Percentiles rank a stretch among this genome's conserved stretches.
Conservation (phyloP, 1,284 basidiomycete genomes). For the Ceraceosorus guamensis region DNA sequence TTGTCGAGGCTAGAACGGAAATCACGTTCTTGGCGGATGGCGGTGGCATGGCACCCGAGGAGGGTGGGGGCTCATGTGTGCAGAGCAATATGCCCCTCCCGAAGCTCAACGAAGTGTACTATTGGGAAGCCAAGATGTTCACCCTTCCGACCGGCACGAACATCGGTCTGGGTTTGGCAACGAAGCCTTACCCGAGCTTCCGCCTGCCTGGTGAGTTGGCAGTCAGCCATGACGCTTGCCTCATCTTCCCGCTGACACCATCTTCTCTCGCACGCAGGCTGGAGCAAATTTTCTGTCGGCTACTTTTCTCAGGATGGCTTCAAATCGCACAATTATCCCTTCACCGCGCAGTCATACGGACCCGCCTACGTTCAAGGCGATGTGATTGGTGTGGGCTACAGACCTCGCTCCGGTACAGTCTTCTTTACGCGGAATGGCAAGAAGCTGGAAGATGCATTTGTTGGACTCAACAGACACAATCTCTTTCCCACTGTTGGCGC, state of each 20-base stretch:
- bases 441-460: conserved; percentile 44
- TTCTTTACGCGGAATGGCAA: conserved; percentile 48
- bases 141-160: conserved; percentile 42
- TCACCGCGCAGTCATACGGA: conserved; percentile 78
- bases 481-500: conserved; percentile 46
- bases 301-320: conserved; percentile 89
- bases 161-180: conserved; percentile 41
- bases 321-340: conserved; percentile 95
- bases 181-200: conserved; percentile 47
- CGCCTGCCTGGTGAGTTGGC: conserved; percentile 22
- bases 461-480: conserved; percentile 43
- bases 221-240: not conserved
- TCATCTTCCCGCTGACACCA: not conserved
- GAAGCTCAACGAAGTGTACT: conserved; percentile 49
- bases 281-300: conserved; percentile 82
- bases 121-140: conserved; percentile 49
- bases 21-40: conserved; percentile 47
- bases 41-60: conserved; percentile 44
- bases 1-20: conserved; percentile 45
- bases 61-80: conserved; percentile 45
- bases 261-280: conserved; percentile 53
- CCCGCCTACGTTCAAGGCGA: conserved; percentile 75
- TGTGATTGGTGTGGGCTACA: conserved; percentile 46
- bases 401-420: conserved; percentile 44
- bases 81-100: conserved; percentile 47